Percentiles rank a stretch among this genome's conserved stretches.
These are phyloP conservation scores for Blastomyces gilchristii DNA, from an alignment of 2,329 filamentous ascomycete species.

Conservation along the genomic window DNA sequence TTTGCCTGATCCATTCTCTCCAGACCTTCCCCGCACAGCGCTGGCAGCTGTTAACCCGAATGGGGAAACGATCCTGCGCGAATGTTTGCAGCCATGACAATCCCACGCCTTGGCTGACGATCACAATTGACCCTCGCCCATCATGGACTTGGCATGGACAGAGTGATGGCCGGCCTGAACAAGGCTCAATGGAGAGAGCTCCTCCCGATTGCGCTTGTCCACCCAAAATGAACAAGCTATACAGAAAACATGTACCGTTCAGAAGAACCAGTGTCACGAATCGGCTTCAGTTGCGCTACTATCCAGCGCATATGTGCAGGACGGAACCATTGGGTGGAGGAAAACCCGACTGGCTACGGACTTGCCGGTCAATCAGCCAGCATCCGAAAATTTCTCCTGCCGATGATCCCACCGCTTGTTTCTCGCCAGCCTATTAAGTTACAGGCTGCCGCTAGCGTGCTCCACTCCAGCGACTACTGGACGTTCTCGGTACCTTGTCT, in stretches of 20 bases:
- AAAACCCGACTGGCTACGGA: background rate
- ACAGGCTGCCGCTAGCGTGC: background rate
- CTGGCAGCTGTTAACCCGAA: background rate
- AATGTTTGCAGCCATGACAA: background rate
- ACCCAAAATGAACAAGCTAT: no score
- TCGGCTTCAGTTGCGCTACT: background rate
- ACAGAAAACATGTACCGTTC: background rate
- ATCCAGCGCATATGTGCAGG: background rate
- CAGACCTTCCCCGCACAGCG: background rate
- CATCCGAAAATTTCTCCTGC: background rate
- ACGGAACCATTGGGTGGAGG: background rate
- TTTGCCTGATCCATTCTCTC: background rate
- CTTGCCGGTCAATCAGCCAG: background rate
- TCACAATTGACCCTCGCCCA: background rate
- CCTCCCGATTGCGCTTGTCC: no score
- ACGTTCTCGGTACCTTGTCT: background rate
- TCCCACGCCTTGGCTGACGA: background rate
- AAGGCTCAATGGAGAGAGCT: background rate
- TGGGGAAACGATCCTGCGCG: background rate
- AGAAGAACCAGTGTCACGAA: background rate
- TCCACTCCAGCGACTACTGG: background rate
- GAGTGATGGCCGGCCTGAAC: background rate
- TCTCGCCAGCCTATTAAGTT: background rate
- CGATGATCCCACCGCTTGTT: background rate
- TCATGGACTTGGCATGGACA: no score